Evolutionary conservation across 2,329 filamentous ascomycete genomes (phyloP).

Genomic region (Arachnomyces sp.): DNA sequence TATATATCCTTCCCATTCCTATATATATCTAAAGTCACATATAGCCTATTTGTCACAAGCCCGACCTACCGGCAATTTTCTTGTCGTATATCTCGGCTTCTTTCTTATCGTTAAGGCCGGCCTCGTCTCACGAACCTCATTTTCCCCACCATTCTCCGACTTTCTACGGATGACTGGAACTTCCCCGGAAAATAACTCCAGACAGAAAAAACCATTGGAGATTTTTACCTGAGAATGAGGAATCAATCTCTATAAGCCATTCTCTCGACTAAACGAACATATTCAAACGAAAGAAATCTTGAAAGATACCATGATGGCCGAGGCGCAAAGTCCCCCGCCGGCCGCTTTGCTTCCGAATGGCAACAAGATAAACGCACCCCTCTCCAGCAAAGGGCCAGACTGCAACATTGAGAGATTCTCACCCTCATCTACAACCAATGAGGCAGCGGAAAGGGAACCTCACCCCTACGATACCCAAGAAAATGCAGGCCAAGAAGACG

Average conservation of each 20-base stretch:
- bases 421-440: conserved; percentile 7
- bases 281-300: too few species aligned
- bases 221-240: too few species aligned
- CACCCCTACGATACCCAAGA: not conserved
- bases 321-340: too few species aligned
- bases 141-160: conserved; percentile 1
- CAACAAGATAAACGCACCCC: conserved; percentile 16
- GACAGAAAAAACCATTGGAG: too few species aligned
- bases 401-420: too few species aligned
- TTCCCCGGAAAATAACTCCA: too few species aligned
- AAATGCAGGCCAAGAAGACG: conserved; percentile 2
- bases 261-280: too few species aligned
- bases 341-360: conserved; percentile 18
- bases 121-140: not conserved
- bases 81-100: not conserved
- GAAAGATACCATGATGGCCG: not conserved
- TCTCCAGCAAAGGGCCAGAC: conserved; percentile 11
- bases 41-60: not conserved
- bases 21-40: too few species aligned
- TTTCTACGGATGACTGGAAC: not conserved
- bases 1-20: too few species aligned
- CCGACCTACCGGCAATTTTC: not conserved
- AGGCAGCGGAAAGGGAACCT: not conserved
- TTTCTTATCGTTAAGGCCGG: not conserved
- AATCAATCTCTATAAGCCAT: too few species aligned